Evolutionary conservation across 179 eudicot genomes (phyloP).

Genomic region (Silene vulgaris): DNA sequence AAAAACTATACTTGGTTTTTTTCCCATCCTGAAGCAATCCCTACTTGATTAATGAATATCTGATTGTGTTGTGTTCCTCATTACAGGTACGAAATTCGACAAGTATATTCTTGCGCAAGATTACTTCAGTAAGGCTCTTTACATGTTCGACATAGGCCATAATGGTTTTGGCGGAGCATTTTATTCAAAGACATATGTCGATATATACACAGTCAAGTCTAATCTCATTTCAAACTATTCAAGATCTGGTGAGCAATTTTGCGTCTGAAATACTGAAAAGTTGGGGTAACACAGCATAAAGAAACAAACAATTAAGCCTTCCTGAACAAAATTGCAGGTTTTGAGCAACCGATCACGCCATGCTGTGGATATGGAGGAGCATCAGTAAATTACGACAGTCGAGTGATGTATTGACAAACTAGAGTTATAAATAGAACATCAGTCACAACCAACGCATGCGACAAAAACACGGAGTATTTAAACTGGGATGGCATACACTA

Average conservation of each 20-base stretch:
- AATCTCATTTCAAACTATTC: conserved; percentile 75
- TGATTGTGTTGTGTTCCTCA: too few relatives aligned
- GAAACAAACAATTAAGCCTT: too few relatives aligned
- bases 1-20: conserved; percentile 34
- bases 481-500: conserved; percentile 95
- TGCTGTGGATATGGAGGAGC: conserved; percentile 56
- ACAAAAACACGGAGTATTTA: conserved; percentile 55
- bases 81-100: neutral
- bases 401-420: conserved; percentile 38
- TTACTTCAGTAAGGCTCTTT: conserved; percentile 60
- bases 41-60: neutral
- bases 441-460: conserved; percentile 59
- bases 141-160: conserved; percentile 89
- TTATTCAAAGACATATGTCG: conserved; percentile 65
- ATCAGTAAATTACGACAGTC: conserved; percentile 38
- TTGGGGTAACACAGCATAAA: neutral
- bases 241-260: conserved; percentile 53
- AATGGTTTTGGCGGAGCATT: conserved; percentile 82
- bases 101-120: conserved; percentile 61
- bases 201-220: conserved; percentile 61
- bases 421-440: conserved; percentile 38
- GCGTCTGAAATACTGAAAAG: neutral
- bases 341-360: conserved; percentile 52
- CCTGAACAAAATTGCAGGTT: conserved; percentile 28
- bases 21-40: neutral